Base-by-base conservation (phyloP, 345 rosid genomes). In the Gossypium turneri region DNA sequence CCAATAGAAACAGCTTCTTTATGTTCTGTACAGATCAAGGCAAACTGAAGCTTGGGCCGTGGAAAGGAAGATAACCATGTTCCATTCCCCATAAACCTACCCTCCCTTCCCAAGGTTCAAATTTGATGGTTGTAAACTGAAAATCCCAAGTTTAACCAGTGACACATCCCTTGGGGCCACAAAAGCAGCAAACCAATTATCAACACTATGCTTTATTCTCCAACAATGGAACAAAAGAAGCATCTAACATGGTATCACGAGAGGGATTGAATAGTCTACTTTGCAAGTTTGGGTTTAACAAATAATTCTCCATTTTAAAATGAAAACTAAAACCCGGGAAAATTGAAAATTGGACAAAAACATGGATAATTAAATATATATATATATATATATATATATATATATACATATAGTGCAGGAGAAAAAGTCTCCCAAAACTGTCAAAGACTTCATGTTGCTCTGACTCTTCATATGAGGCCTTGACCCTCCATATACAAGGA, bases 221-320 rank as follows among this genome's bases (percentile, higher is more conserved):
- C 29, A 41, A 17, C 24, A 65, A 65, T 64, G 16, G 27, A 65
- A 65, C 16, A 65, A 65, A 65, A 65, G 29, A 44, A 65, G 20
- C 11, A 1, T 19, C 70, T 19, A 43, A 20, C 29, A 65, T n/a
- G 25, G 52, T 4, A 17, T 19, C 29, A 20, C 52, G 9, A 43
- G 52, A 44, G 52, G 69, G 70, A 65, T 44, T 65, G 17, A 12
- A 65, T 44, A 65, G 51, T 44, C 70, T 19, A 66, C n/a, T 44
- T 20, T 3, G 22, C n/a, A 67, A 67, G 12, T 47, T 22, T 12
- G 5, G 56, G 27, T 22, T 67, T 67, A 55, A 12, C 34, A 67
- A 67, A 45, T 22, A 67, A 45, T 7, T 25, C 34, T 65, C 17
- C n/a, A 44, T 45, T 66, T 66, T 20, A 45, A 66, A 66, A 45